Percentiles rank a stretch among this genome's conserved stretches.
Evolutionary conservation across 148 eudicot genomes (phyloP).

Genomic region (Rheum nobile): DNA sequence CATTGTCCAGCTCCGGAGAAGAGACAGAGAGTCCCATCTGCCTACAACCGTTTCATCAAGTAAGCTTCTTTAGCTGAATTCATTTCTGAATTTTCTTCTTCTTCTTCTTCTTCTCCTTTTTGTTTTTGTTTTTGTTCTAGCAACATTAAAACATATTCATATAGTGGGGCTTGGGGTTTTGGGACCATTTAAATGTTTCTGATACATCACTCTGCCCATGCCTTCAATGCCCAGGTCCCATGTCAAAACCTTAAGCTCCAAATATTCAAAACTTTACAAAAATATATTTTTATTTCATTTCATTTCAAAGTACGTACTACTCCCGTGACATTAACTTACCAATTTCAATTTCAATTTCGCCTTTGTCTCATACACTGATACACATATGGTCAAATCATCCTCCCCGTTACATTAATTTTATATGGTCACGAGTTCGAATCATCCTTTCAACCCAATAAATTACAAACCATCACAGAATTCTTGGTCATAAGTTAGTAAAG

Average conservation of each 20-base stretch:
- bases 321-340: not conserved
- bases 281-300: not conserved
- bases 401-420: no score
- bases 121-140: not conserved
- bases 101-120: not conserved
- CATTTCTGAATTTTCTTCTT: not conserved
- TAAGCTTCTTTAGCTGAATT: constrained; percentile 23
- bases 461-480: not conserved
- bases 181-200: constrained; percentile 7
- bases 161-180: not conserved
- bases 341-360: not conserved
- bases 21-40: constrained; percentile 99
- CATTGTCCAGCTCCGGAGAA: constrained; percentile 80
- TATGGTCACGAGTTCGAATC: no score
- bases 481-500: not conserved
- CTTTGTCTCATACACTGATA: no score
- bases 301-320: not conserved
- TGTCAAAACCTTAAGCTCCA: constrained; percentile 5
- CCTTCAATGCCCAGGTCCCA: constrained; percentile 21
- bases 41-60: constrained; percentile 98
- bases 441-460: no score
- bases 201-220: constrained; percentile 18
- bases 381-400: no score
- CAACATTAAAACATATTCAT: not conserved
- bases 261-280: not conserved